Conservation (phyloP, 2,329 filamentous ascomycete species). For the Fusarium sp. region DNA sequence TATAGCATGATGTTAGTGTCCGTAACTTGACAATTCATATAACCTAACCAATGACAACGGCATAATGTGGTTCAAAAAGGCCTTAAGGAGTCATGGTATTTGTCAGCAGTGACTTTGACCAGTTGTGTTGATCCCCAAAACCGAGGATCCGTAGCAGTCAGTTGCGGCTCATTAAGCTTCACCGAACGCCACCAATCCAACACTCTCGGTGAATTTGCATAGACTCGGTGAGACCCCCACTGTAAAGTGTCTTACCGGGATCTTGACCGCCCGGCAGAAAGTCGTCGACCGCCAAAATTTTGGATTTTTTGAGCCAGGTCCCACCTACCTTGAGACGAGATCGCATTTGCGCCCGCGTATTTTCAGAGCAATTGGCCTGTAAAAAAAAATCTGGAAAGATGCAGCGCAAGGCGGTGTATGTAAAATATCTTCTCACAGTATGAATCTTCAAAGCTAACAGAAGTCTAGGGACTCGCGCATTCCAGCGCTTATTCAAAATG, state of each 20-base stretch:
- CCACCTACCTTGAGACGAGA: constrained; percentile 46
- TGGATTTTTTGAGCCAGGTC: constrained; percentile 52
- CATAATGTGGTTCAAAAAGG: neutral
- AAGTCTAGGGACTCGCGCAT: constrained; percentile 84
- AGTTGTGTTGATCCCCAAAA: neutral
- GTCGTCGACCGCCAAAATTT: constrained; percentile 56
- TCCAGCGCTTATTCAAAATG: constrained; percentile 91
- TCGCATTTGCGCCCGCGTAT: constrained; percentile 50
- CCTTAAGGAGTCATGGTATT: neutral
- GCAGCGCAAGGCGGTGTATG: constrained; percentile 72
- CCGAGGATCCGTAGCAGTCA: neutral
- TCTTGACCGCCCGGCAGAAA: constrained; percentile 60
- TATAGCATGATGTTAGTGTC: neutral
- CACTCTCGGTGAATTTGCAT: constrained; percentile 15
- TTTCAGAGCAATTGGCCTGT: constrained; percentile 49
- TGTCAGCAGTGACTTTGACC: neutral
- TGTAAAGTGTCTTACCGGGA: constrained; percentile 11
- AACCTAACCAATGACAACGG: neutral
- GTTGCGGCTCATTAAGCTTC: neutral
- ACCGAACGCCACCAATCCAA: neutral
- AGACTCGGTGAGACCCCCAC: constrained; percentile 31
- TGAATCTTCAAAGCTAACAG: constrained; percentile 17
- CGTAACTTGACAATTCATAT: neutral
- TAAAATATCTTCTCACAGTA: neutral
- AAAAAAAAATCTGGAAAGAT: constrained; percentile 58